phyloP scores from a whole-genome alignment of 257 asterid species.

The Knoxia roxburghii region DNA sequence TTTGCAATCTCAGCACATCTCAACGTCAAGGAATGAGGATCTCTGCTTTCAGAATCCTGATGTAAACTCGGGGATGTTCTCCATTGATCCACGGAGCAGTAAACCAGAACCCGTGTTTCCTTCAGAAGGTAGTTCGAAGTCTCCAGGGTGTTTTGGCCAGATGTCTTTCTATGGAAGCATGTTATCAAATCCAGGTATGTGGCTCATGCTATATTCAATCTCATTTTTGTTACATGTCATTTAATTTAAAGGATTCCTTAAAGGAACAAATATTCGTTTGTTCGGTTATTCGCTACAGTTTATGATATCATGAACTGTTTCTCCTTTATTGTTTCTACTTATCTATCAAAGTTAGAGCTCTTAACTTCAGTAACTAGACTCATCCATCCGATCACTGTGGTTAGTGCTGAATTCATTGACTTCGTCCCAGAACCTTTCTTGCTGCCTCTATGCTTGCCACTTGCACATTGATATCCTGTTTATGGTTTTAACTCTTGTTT shows the following conservation, averaged over 20 bases:
- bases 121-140: conserved; percentile 57
- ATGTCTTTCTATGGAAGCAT: conserved; percentile 66
- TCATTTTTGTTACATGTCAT: not conserved
- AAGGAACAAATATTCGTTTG: not conserved
- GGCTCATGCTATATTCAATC: conserved; percentile 3
- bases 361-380: not conserved
- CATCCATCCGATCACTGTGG: too few species aligned
- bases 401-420: too few species aligned
- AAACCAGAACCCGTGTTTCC: conserved; percentile 66
- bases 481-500: not conserved
- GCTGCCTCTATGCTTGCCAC: not conserved
- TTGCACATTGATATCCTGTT: not conserved
- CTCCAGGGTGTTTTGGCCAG: conserved; percentile 52
- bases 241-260: not conserved
- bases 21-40: conserved; percentile 49
- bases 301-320: not conserved
- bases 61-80: conserved; percentile 36
- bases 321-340: not conserved
- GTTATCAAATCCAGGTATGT: conserved; percentile 55
- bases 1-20: conserved; percentile 41
- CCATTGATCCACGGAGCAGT: conserved; percentile 44
- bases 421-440: not conserved
- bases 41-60: conserved; percentile 58
- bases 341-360: not conserved
- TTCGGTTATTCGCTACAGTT: not conserved